phyloP scores from a whole-genome alignment of 140 eudicot species.

The Bidens hawaiensis region DNA sequence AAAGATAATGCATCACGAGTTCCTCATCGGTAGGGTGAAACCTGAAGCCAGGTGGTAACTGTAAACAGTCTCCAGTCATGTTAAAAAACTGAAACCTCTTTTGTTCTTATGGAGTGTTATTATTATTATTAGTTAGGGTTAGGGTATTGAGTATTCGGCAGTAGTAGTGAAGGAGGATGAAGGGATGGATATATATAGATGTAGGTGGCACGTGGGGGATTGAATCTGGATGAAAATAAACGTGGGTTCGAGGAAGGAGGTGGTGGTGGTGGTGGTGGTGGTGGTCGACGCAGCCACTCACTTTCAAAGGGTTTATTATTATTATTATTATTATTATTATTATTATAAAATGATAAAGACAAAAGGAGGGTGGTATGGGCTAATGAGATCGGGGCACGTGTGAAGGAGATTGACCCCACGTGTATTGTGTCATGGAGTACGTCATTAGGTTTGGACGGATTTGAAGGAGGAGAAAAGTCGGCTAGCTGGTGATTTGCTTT shows the following conservation, averaged over 20 bases:
- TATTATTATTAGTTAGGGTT: neutral
- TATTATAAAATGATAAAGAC: neutral
- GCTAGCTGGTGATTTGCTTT: conserved; percentile 2
- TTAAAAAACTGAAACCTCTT: neutral
- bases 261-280: conserved; percentile 13
- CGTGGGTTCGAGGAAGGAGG: conserved; percentile 30
- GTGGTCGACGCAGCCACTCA: conserved; percentile 31
- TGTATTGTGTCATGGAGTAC: conserved; percentile 42
- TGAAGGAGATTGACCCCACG: conserved; percentile 27
- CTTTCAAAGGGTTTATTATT: neutral
- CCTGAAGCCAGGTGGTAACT: conserved; percentile 45
- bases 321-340: no score
- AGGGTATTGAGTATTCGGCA: conserved; percentile 25
- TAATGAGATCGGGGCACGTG: conserved; percentile 23
- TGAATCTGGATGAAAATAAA: conserved; percentile 33
- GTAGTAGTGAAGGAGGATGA: conserved; percentile 17
- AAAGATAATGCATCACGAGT: conserved; percentile 47
- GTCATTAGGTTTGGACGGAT: conserved; percentile 32
- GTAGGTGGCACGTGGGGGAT: conserved; percentile 33
- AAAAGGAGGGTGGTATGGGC: no score
- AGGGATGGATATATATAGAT: conserved; percentile 1
- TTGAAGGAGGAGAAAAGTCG: conserved; percentile 12
- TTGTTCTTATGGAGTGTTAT: neutral
- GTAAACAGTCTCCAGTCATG: conserved; percentile 10
- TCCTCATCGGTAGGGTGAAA: conserved; percentile 57